Conservation (phyloP, 345 rosid species). For the Eucalyptus polyanthemos region DNA sequence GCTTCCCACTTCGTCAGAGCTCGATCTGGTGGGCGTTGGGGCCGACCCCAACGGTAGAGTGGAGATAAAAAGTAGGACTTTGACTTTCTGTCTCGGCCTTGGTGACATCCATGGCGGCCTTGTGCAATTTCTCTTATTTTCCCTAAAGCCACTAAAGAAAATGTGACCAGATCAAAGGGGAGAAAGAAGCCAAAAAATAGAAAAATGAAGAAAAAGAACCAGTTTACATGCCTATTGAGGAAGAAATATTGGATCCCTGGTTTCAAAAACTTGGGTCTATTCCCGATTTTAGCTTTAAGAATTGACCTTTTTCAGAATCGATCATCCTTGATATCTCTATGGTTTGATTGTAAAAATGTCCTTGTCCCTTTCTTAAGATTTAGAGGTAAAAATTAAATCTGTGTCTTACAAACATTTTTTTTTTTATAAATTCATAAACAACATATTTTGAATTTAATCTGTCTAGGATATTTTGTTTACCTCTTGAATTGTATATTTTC, state of each 20-base stretch:
- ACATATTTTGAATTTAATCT: not conserved
- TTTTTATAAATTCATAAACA: accelerated
- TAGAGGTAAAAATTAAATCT: not conserved
- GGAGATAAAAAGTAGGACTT: not conserved
- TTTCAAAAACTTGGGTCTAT: not conserved
- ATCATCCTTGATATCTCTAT: accelerated
- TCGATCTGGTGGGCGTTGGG: not conserved
- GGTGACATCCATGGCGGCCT: not conserved
- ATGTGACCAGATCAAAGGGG: too few species aligned
- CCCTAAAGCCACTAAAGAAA: not conserved
- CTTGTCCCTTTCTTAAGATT: not conserved
- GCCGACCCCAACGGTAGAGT: not conserved
- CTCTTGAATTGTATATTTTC: accelerated
- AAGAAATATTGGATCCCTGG: not conserved
- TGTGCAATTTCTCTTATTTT: not conserved
- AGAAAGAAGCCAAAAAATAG: too few species aligned
- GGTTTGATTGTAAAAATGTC: not conserved
- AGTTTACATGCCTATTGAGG: not conserved
- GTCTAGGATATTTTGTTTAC: accelerated
- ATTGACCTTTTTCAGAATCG: not conserved
- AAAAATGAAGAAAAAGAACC: not conserved
- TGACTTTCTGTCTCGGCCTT: not conserved
- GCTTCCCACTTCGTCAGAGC: not conserved
- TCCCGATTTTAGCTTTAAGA: not conserved
- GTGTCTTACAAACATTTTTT: not conserved